Conservation (phyloP, 2,329 filamentous ascomycete species). For the Pseudogymnoascus sp. region DNA sequence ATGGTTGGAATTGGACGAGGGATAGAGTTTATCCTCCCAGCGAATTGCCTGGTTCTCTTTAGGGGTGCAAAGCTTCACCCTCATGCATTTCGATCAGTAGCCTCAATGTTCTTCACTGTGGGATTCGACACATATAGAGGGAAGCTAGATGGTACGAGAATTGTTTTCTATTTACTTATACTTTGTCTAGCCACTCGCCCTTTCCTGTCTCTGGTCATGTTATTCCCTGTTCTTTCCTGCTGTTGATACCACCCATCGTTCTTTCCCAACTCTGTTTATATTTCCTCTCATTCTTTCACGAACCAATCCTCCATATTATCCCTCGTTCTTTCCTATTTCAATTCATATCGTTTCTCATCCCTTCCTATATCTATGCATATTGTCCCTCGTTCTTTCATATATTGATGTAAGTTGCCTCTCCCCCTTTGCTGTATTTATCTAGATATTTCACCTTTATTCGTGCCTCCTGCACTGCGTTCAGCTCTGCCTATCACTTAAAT, state of each 20-base stretch:
- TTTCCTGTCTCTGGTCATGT: not conserved
- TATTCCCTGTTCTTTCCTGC: not conserved
- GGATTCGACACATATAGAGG: not conserved
- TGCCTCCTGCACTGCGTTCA: not conserved
- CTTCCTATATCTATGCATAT: not conserved
- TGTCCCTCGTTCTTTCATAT: not conserved
- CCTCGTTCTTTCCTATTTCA: not conserved
- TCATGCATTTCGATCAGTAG: not conserved
- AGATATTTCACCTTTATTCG: not conserved
- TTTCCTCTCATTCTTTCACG: not conserved
- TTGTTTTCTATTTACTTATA: not conserved
- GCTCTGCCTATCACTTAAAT: not conserved
- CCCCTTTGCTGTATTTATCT: not conserved
- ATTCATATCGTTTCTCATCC: not conserved
- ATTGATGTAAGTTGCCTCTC: not conserved
- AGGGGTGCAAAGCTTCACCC: not conserved
- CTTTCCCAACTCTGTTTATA: not conserved
- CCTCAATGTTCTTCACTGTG: not conserved
- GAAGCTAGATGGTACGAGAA: not conserved
- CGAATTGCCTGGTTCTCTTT: not conserved
- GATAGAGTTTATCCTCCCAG: not conserved
- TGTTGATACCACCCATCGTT: not conserved
- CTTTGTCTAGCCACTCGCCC: not conserved
- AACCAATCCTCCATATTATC: not conserved
- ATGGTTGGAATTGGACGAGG: not conserved